phyloP scores from a whole-genome alignment of 306 rosid species.

The Alnus rubra region DNA sequence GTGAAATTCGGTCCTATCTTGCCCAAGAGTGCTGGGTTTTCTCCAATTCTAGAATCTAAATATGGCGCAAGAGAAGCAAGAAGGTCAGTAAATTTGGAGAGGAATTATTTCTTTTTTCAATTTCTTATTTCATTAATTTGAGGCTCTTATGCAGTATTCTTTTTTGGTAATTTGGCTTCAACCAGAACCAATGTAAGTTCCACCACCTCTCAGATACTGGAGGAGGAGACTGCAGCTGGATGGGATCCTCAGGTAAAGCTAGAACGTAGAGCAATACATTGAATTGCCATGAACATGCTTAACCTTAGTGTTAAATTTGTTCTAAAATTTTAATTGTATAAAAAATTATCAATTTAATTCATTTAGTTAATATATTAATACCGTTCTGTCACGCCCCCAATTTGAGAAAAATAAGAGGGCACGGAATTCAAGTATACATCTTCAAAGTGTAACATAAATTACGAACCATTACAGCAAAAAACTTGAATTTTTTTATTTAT shows the following conservation, averaged over 20 bases:
- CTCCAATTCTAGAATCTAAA: slow-evolving; percentile 47
- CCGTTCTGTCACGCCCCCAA: too few species aligned
- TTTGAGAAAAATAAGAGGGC: too few species aligned
- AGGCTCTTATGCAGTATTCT: slow-evolving; percentile 17
- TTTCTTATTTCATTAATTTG: slow-evolving; percentile 24
- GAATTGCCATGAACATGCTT: slow-evolving; percentile 6
- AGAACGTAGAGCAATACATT: background rate
- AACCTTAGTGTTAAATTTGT: background rate
- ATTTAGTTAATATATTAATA: too few species aligned
- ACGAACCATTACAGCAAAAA: too few species aligned
- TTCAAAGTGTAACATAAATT: too few species aligned
- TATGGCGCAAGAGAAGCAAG: slow-evolving; percentile 48
- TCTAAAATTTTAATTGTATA: too few species aligned
- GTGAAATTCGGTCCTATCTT: slow-evolving; percentile 92
- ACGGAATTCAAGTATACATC: too few species aligned
- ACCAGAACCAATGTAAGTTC: slow-evolving; percentile 49
- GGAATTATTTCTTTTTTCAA: background rate
- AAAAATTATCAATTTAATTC: too few species aligned
- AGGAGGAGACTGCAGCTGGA: slow-evolving; percentile 39
- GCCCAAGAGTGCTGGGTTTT: slow-evolving; percentile 89
- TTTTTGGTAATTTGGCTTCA: slow-evolving; percentile 29
- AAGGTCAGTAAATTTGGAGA: slow-evolving; percentile 48
- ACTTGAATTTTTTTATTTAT: too few species aligned
- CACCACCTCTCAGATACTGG: slow-evolving; percentile 33
- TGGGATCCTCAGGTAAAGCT: slow-evolving; percentile 60